Conservation (phyloP, 2,329 filamentous ascomycete species). For the Cercospora zeae-maydis region DNA sequence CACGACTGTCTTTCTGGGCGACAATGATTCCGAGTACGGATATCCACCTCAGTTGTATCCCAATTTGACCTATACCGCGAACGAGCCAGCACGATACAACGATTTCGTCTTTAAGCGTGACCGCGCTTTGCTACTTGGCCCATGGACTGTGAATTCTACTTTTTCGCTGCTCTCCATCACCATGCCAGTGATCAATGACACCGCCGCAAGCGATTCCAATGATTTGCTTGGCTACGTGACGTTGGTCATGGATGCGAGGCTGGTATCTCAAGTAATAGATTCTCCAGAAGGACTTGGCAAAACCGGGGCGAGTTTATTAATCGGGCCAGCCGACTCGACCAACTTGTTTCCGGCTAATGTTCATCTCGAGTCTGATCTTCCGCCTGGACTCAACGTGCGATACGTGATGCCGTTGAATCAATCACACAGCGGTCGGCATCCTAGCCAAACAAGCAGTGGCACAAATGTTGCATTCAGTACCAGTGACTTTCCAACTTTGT, state of each 20-base stretch:
- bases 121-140: conserved; percentile 69
- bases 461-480: conserved; percentile 57
- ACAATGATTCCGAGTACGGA: conserved; percentile 51
- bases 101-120: conserved; percentile 26
- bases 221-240: conserved; percentile 82
- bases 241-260: conserved; percentile 64
- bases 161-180: conserved; percentile 79
- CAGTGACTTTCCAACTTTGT: conserved; percentile 59
- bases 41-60: conserved; percentile 73
- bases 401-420: conserved; percentile 33
- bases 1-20: conserved; percentile 57
- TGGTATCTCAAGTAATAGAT: conserved; percentile 59
- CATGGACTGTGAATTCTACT: conserved; percentile 66
- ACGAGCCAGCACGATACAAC: not conserved
- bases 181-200: conserved; percentile 69
- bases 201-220: conserved; percentile 40
- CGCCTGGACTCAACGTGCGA: conserved; percentile 26
- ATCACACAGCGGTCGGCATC: conserved; percentile 29
- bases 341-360: conserved; percentile 51
- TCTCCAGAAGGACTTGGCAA: conserved; percentile 67
- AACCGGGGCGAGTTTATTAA: conserved; percentile 66
- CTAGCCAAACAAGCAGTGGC: conserved; percentile 34
- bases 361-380: conserved; percentile 28
- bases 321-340: conserved; percentile 63
- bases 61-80: conserved; percentile 63